Evolutionary conservation across 169 alveolate species (phyloP), one percentile per base, ranked within the genome.

Genomic region (Fabrea salina): DNA sequence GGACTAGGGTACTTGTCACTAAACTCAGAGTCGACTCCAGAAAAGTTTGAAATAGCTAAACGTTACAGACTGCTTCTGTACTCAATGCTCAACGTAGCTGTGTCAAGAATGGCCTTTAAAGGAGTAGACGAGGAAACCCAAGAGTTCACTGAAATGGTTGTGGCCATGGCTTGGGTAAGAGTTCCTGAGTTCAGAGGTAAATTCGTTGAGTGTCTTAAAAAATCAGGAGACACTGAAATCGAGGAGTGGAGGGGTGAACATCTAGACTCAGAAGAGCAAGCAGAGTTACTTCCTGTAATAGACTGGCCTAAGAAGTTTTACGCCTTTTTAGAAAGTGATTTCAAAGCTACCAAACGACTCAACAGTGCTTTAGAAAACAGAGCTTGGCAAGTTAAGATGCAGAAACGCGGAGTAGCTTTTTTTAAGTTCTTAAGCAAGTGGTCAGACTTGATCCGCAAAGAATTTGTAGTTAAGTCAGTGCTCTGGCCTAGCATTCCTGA

Each of bases 1-100:
- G 92, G 79, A 8, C 76, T 86, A 19, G 89, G 80, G 8, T 61
- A 83, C 54, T 59, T 86, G 39, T 86, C 86, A 25, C n/a, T n/a
- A n/a, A n/a, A n/a, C 59, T 5, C 40, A 57, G 47, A 70, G 51
- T 0, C 4, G 51, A 13, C 35, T 66, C 32, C 64, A 64, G 16
- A 70, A 32, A 87, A 84, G 56, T 8, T 47, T 19, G 59, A 81
- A 37, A 53, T 87, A 25, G 90, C 87, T 11, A 51, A 32, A 4
- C 49, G 75, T 30, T 87, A 80, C 67, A 59, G 71, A 39, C 25
- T 22, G 22, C 66, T 87, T 47, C 57, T 80, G 47, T 57, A 78
- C 22, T n/a, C 37, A 13, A 66, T 44, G 16, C 16, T 44, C 19
- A 44, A 44, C 8, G 53, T 44, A 8, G 16, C 53, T 44, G 8